phyloP scores from a whole-genome alignment of 108 stramenopile genomes.

The Nitzschia sp. region DNA sequence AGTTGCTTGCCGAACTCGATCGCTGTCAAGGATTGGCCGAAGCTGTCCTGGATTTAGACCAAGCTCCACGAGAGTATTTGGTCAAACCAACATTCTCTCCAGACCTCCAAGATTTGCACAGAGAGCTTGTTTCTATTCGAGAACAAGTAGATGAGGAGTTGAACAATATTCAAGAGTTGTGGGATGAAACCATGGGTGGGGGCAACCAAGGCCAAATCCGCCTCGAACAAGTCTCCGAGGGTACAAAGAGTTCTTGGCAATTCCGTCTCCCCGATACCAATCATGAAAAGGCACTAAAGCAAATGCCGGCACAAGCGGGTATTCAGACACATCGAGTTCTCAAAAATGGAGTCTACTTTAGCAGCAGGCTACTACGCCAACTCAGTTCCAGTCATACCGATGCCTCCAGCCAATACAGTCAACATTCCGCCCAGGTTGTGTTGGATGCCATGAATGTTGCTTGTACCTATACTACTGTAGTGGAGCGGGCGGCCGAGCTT shows the following conservation, averaged over 20 bases:
- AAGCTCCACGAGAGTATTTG: slow-evolving; percentile 84
- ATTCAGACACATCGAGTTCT: slow-evolving; percentile 76
- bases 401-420: slow-evolving; percentile 67
- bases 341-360: slow-evolving; percentile 96
- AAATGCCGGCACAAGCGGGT: slow-evolving; percentile 17
- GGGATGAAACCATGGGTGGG: slow-evolving; percentile 48
- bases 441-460: slow-evolving; percentile 79
- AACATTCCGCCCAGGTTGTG: slow-evolving; percentile 72
- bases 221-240: slow-evolving; percentile 59
- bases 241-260: slow-evolving; percentile 57
- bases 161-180: slow-evolving; percentile 61
- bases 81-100: slow-evolving; percentile 63
- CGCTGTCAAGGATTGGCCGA: slow-evolving; percentile 53
- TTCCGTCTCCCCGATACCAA: slow-evolving; percentile 82
- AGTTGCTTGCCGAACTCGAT: slow-evolving; percentile 38
- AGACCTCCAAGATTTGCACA: slow-evolving; percentile 66
- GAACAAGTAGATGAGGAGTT: slow-evolving; percentile 67
- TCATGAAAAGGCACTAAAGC: slow-evolving; percentile 57
- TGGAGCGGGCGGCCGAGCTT: slow-evolving; percentile 60
- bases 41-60: slow-evolving; percentile 75
- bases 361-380: slow-evolving; percentile 67
- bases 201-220: slow-evolving; percentile 55
- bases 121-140: slow-evolving; percentile 66
- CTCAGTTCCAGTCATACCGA: slow-evolving; percentile 64
- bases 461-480: slow-evolving; percentile 76